Evolutionary conservation across 495 filamentous ascomycete genomes (phyloP).

Genomic region (Astrothelium macrocarpum): DNA sequence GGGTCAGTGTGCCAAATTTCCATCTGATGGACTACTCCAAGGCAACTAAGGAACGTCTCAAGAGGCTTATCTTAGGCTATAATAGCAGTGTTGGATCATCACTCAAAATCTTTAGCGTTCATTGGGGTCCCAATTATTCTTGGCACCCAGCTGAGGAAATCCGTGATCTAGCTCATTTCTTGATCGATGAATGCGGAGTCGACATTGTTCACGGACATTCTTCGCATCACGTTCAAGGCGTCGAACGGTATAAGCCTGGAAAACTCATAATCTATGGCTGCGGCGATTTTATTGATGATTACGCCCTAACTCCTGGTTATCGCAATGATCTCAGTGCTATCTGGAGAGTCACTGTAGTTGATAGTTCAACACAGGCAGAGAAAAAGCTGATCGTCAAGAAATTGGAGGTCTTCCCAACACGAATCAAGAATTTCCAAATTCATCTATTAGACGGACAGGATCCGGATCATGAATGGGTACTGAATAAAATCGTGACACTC

Average conservation of each 20-base stretch:
- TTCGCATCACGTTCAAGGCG: constrained; percentile 38
- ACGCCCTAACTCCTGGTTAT: constrained; percentile 28
- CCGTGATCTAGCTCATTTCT: constrained; percentile 32
- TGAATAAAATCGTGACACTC: constrained; percentile 3
- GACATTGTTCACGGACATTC: constrained; percentile 40
- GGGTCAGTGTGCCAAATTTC: constrained; percentile 11
- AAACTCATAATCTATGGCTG: constrained; percentile 38
- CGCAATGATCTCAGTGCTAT: constrained; percentile 36
- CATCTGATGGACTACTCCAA: constrained; percentile 31
- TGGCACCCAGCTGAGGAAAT: constrained; percentile 31
- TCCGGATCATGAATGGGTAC: constrained; percentile 14
- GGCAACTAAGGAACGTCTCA: constrained; percentile 19
- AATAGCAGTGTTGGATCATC: constrained; percentile 9
- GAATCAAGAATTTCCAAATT: constrained; percentile 14
- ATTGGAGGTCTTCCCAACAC: constrained; percentile 20
- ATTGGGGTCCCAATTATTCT: constrained; percentile 38
- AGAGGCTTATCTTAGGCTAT: constrained; percentile 14
- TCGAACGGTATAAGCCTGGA: constrained; percentile 30
- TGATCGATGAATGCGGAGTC: constrained; percentile 37
- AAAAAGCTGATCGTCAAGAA: constrained; percentile 10
- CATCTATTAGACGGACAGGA: constrained; percentile 10
- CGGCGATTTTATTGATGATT: constrained; percentile 41
- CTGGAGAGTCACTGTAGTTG: constrained; percentile 29
- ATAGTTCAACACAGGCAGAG: background rate
- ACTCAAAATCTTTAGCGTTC: constrained; percentile 35